These are phyloP conservation scores for Colletotrichum plurivorum DNA, from an alignment of 2,329 filamentous ascomycete genomes.

Conservation along the genomic window DNA sequence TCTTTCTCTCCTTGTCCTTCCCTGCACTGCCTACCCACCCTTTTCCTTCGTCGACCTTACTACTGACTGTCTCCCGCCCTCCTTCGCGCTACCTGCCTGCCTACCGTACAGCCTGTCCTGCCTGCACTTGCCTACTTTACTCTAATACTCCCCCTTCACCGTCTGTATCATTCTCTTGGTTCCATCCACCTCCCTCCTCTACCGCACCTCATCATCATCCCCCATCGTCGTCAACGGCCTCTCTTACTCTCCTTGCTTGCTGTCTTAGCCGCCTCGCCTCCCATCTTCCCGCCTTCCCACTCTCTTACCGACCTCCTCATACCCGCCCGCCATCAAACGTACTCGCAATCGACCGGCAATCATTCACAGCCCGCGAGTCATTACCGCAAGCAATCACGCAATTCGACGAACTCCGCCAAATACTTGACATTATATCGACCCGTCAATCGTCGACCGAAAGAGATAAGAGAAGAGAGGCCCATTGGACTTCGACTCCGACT, in stretches of 20 bases:
- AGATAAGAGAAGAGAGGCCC: conserved; percentile 39
- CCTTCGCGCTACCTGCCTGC: conserved; percentile 17
- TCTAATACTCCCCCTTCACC: conserved; percentile 40
- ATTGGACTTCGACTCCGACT: conserved; percentile 22
- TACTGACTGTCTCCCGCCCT: conserved; percentile 41
- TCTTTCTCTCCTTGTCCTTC: conserved; percentile 48
- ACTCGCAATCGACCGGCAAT: conserved; percentile 22
- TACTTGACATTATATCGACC: conserved; percentile 17
- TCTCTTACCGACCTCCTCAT: conserved; percentile 18
- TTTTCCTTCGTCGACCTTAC: conserved; percentile 36
- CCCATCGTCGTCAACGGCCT: conserved; percentile 37
- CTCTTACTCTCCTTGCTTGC: conserved; percentile 41
- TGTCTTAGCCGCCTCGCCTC: conserved; percentile 35
- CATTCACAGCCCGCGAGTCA: conserved; percentile 29
- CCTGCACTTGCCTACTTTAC: conserved; percentile 43
- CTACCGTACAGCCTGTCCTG: conserved; percentile 18
- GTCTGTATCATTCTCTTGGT: conserved; percentile 17
- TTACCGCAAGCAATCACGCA: conserved; percentile 39
- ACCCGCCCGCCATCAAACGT: background rate
- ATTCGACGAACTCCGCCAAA: conserved; percentile 28
- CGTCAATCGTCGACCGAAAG: conserved; percentile 34
- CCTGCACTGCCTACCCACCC: conserved; percentile 49
- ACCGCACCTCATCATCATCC: conserved; percentile 21
- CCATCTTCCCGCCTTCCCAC: conserved; percentile 26
- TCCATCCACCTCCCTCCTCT: conserved; percentile 15